Base-by-base conservation (phyloP, 1,139 yeast species). In the Spencermartinsiella ligniputridi region DNA sequence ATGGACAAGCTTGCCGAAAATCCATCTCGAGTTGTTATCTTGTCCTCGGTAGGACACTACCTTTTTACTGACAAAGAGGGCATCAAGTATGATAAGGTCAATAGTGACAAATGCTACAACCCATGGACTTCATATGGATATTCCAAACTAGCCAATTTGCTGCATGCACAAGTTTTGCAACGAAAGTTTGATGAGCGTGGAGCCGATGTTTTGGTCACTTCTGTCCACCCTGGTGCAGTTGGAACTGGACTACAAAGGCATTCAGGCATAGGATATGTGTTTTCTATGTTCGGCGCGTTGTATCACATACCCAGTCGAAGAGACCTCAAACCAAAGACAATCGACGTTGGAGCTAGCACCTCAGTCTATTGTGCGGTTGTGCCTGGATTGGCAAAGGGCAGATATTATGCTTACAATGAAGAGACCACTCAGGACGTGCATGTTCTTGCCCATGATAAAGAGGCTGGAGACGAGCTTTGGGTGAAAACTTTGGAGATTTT, bases 31-130 rank as follows among this genome's bases (percentile, higher is more conserved):
- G 73, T 86, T 33, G 69, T 87, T 1, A 80, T 81, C 58, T 67
- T 86, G 19, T 75, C 87, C 13, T 81, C 90, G 1, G 67, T 83
- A 16, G 85, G 86, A 2, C 95, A 86, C 39, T 27, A 15, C 40
- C n/a, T 24, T 11, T 9, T 9, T n/a, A 12, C 33, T 8, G 32
- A 15, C 13, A n/a, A 27, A 6, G 20, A 37, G n/a, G 40, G 40
- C 33, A 27, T 27, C 32, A n/a, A 27, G 15, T 27, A 55, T 21
- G 45, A 54, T 45, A 49, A 48, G 17, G 46, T 50, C 18, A 9
- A 35, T 15, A 24, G 39, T 11, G 60, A 57, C 6, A 29, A 25
- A 21, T 35, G 32, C 12, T 50, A 49, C 39, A 25, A 33, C 6
- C 44, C 42, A 3, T 48, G 41, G 37, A 35, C 25, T 21, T 48